Evolutionary conservation across 1,139 yeast genomes (phyloP).

Genomic region (Arxiozyma bovina): DNA sequence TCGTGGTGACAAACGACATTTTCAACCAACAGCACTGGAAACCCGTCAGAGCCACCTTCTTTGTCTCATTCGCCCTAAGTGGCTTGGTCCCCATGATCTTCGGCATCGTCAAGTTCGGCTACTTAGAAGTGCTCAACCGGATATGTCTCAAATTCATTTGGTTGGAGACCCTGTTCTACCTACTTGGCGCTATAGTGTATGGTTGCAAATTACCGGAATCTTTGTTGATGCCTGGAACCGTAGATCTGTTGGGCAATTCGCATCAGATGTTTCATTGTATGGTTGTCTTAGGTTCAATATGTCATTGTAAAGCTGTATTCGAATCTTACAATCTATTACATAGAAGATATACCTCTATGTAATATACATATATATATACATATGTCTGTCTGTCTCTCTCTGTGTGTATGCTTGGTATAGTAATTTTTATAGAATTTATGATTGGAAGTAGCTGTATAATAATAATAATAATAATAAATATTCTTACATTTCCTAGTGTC

Average conservation of each 20-base stretch:
- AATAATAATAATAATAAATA: too few relatives aligned
- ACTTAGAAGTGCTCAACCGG: constrained; percentile 40
- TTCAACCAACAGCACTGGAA: constrained; percentile 65
- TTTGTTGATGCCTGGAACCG: constrained; percentile 53
- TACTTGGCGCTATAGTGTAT: constrained; percentile 68
- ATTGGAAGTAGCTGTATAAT: too few relatives aligned
- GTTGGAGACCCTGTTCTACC: constrained; percentile 63
- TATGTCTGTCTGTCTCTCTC: too few relatives aligned
- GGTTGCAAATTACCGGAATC: constrained; percentile 72
- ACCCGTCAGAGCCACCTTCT: constrained; percentile 68
- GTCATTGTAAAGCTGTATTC: constrained; percentile 63
- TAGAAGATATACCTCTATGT: constrained; percentile 4
- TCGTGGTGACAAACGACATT: constrained; percentile 55
- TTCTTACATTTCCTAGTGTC: too few relatives aligned
- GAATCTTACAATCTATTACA: constrained; percentile 28
- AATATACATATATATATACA: too few relatives aligned
- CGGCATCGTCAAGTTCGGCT: constrained; percentile 42
- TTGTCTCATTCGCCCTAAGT: constrained; percentile 69
- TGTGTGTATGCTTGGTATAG: too few relatives aligned
- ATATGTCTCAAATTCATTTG: constrained; percentile 52
- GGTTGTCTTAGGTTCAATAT: constrained; percentile 72
- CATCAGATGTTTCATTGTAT: constrained; percentile 82
- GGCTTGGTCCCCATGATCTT: constrained; percentile 64
- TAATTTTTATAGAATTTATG: too few relatives aligned
- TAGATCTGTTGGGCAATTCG: constrained; percentile 69